phyloP scores from a whole-genome alignment of 2,329 filamentous ascomycete species.

The Knufia fluminis region DNA sequence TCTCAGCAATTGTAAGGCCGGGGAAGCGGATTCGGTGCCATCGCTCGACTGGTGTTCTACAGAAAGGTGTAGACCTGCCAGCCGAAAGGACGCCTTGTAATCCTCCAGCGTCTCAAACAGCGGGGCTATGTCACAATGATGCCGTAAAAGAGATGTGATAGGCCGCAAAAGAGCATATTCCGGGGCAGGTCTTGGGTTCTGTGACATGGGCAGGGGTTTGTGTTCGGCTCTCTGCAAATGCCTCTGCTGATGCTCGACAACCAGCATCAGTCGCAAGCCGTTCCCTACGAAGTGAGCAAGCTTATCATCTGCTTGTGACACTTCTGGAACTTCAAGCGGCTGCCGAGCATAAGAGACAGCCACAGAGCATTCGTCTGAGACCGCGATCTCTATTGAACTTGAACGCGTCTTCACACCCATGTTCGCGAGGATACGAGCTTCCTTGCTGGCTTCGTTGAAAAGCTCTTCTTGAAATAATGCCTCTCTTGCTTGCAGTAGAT shows the following conservation, averaged over 20 bases:
- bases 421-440: slow-evolving; percentile 63
- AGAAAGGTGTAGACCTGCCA: slow-evolving; percentile 13
- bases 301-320: background rate
- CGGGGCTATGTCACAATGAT: slow-evolving; percentile 30
- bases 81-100: slow-evolving; percentile 9
- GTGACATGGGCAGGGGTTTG: slow-evolving; percentile 45
- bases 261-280: slow-evolving; percentile 8
- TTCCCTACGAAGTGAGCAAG: background rate
- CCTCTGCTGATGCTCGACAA: slow-evolving; percentile 6
- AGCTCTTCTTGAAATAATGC: slow-evolving; percentile 60
- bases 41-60: slow-evolving; percentile 1
- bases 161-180: slow-evolving; percentile 53
- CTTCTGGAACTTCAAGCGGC: background rate
- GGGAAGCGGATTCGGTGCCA: background rate
- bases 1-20: slow-evolving; percentile 13
- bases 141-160: slow-evolving; percentile 46
- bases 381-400: slow-evolving; percentile 47
- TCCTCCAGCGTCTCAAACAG: slow-evolving; percentile 26
- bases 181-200: slow-evolving; percentile 40
- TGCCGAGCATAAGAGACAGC: background rate
- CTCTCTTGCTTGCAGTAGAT: slow-evolving; percentile 30
- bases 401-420: slow-evolving; percentile 60
- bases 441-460: slow-evolving; percentile 79
- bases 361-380: slow-evolving; percentile 43
- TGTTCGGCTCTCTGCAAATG: slow-evolving; percentile 2